A percentile compares a stretch with the other conserved stretches of the same genome.
These are phyloP conservation scores for Saksenaea vasiformis DNA, from an alignment of 371 early-diverging fungal species.

Conservation along the genomic window DNA sequence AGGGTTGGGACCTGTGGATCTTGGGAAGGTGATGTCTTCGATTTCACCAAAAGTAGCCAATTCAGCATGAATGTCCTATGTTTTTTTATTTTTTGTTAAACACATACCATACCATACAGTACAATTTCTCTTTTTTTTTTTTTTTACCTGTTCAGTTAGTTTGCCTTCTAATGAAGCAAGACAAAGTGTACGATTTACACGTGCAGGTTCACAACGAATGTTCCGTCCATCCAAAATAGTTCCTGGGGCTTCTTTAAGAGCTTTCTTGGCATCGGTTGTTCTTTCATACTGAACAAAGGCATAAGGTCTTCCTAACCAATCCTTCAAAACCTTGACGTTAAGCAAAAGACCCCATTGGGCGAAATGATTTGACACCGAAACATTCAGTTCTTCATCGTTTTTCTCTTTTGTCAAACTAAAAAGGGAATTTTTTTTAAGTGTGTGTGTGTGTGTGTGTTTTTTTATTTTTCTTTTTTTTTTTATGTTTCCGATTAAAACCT, in stretches of 20 bases:
- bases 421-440: too few species aligned
- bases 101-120: too few species aligned
- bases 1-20: conserved; percentile 46
- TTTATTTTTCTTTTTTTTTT: too few species aligned
- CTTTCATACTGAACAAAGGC: conserved; percentile 84
- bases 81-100: too few species aligned
- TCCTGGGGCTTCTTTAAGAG: conserved; percentile 70
- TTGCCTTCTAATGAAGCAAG: conserved; percentile 51
- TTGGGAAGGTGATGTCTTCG: conserved; percentile 69
- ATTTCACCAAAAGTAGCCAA: conserved; percentile 59
- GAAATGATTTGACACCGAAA: conserved; percentile 68
- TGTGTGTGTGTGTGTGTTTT: too few species aligned
- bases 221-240: conserved; percentile 70
- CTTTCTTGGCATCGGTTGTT: conserved; percentile 59
- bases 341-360: conserved; percentile 66
- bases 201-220: conserved; percentile 83
- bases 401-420: conserved; percentile 62
- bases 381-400: conserved; percentile 61
- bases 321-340: conserved; percentile 80
- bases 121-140: too few species aligned
- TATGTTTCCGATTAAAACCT: conserved; percentile 27
- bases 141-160: conserved; percentile 43
- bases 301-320: conserved; percentile 81
- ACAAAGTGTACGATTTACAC: conserved; percentile 82
- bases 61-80: conserved; percentile 15